Evolutionary conservation across 176 grass and related monocot species (phyloP).

Genomic region (Carex littledalei): DNA sequence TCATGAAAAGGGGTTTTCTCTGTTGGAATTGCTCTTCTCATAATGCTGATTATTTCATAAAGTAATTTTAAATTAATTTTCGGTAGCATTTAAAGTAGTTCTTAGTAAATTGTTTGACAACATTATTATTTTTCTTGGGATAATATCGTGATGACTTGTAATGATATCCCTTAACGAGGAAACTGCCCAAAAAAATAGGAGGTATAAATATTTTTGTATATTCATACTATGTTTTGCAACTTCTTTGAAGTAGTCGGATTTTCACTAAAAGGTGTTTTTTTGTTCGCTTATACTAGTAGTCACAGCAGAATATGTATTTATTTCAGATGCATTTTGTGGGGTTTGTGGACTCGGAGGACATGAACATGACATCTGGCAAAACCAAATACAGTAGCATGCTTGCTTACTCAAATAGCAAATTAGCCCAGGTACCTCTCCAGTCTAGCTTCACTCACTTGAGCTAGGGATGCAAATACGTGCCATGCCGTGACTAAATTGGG

Average conservation of each 20-base stretch:
- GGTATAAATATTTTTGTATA: background rate
- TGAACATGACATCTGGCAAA: constrained; percentile 77
- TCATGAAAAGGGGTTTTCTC: background rate
- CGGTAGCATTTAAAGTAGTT: background rate
- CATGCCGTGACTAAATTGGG: too few species aligned
- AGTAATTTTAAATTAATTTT: background rate
- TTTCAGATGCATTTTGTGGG: constrained; percentile 81
- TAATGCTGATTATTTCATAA: background rate
- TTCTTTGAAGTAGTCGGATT: background rate
- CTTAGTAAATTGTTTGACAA: background rate
- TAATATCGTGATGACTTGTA: background rate
- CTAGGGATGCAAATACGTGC: background rate
- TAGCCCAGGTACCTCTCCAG: constrained; percentile 63
- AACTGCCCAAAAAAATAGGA: background rate
- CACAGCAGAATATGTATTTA: constrained; percentile 28
- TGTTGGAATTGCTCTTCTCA: background rate
- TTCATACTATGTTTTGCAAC: background rate
- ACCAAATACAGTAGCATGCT: constrained; percentile 64
- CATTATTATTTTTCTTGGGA: background rate
- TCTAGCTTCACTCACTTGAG: background rate
- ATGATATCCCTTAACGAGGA: background rate
- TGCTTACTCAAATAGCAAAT: constrained; percentile 91
- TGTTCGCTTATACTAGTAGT: background rate
- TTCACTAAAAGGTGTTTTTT: background rate
- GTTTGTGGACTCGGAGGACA: constrained; percentile 84